Base-by-base conservation (phyloP, 495 filamentous ascomycete genomes). In the Lentithecium fluviatile region DNA sequence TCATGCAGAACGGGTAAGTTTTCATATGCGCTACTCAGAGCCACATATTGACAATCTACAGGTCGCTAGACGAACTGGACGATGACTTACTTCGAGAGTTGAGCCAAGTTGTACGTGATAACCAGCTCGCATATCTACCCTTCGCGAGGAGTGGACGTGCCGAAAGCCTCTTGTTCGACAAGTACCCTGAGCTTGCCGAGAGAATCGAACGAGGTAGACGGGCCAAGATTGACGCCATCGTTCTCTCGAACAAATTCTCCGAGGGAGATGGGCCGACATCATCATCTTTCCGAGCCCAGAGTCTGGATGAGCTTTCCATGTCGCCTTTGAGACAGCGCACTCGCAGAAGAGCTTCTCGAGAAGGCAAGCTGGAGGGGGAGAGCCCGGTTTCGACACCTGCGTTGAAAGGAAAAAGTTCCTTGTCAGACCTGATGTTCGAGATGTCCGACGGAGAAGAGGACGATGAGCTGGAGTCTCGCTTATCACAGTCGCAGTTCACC, bases 391-490 rank as follows among this genome's bases (percentile, higher is more conserved):
- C 58, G 12, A 46, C 37, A n/a, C 67, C 67, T 12, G 32, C 79
- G 34, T 76, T 93, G n/a, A 81, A 80, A 55, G 77, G 84, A 0
- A 88, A 82, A 60, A 79, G 78, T 20, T 90, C 87, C 0, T 73
- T 77, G 1, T 75, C 77, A n/a, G 91, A 96, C 62, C 77, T 96
- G 37, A 94, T 96, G 77, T 96, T 96, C 68, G 85, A 91, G 59
- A 96, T 96, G 90, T 92, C 96, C 56, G 90, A 93, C n/a, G 91
- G 90, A 40, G 77, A 73, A 1, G 64, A 54, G 10, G 56, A 60
- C 1, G 26, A 34, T 6, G 37, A 38, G 4, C 20, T 20, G 6
- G 42, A 37, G 6, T n/a, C 43, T 5, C 45, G 26, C 42, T 53
- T 58, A 8, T 32, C 17, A 21, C 42, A 21, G 4, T 51, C 56